phyloP scores from a whole-genome alignment of 371 early-diverging fungal species.

The Mucor sp. region DNA sequence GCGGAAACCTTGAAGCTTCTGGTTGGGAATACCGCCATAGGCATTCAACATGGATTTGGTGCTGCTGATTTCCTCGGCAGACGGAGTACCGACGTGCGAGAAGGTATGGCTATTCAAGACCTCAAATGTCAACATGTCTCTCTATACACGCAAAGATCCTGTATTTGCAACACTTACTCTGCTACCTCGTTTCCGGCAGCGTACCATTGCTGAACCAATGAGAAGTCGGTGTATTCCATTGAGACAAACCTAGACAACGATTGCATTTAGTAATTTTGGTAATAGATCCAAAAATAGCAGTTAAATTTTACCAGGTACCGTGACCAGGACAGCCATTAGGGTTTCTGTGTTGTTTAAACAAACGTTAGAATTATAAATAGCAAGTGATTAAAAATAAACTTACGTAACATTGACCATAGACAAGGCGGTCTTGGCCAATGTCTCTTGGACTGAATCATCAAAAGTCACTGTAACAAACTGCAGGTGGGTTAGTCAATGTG shows the following conservation, averaged over 20 bases:
- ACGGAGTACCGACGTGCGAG: conserved; percentile 55
- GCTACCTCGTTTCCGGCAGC: conserved; percentile 71
- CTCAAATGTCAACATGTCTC: neutral
- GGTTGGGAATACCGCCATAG: conserved; percentile 65
- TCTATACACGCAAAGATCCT: neutral
- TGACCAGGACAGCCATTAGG: conserved; percentile 68
- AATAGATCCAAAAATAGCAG: conserved; percentile 11
- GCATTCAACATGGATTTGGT: conserved; percentile 58
- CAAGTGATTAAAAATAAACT: conserved; percentile 1
- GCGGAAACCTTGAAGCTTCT: conserved; percentile 70
- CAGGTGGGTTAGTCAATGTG: neutral
- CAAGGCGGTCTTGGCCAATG: conserved; percentile 30
- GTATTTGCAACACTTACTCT: conserved; percentile 33
- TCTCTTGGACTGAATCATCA: conserved; percentile 68
- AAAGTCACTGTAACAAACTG: conserved; percentile 69
- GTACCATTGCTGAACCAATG: conserved; percentile 69
- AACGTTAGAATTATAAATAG: conserved; percentile 8
- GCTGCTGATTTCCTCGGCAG: conserved; percentile 55
- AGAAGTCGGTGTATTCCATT: conserved; percentile 66
- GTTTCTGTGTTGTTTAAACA: conserved; percentile 37
- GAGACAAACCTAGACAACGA: conserved; percentile 32
- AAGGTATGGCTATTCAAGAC: conserved; percentile 52
- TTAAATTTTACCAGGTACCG: conserved; percentile 36
- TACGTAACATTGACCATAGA: conserved; percentile 47
- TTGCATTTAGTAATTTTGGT: conserved; percentile 9